A percentile compares a stretch with the other conserved stretches of the same genome.
These are phyloP conservation scores for Metarhizium guizhouense DNA, from an alignment of 2,329 filamentous ascomycete species.

Conservation along the genomic window DNA sequence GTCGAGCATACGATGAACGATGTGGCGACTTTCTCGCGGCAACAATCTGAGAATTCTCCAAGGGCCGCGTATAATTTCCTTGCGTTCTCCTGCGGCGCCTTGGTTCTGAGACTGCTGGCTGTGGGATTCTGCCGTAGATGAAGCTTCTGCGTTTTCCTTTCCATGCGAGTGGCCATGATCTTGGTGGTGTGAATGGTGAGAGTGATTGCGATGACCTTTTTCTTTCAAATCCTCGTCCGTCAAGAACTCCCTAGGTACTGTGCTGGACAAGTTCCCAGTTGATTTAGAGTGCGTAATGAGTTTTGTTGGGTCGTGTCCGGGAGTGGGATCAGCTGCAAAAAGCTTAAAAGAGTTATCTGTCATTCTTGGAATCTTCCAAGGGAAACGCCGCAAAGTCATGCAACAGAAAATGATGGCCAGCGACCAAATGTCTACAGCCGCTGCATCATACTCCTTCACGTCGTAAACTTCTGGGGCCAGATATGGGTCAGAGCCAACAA, in stretches of 20 bases:
- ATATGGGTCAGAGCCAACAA: slow-evolving; percentile 84
- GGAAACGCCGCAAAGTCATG: slow-evolving; percentile 91
- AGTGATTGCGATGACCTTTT: slow-evolving; percentile 12
- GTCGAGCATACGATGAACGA: slow-evolving; percentile 88
- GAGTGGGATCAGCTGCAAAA: slow-evolving; percentile 78
- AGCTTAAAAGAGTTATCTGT: slow-evolving; percentile 93
- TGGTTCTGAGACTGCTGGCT: slow-evolving; percentile 6
- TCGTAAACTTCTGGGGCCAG: slow-evolving; percentile 96
- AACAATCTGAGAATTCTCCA: slow-evolving; percentile 83
- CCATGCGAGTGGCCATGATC: not conserved
- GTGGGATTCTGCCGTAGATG: slow-evolving; percentile 6
- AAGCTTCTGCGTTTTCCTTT: slow-evolving; percentile 2
- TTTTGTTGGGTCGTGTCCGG: slow-evolving; percentile 54
- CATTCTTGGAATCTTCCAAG: slow-evolving; percentile 89
- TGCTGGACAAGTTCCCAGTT: slow-evolving; percentile 32
- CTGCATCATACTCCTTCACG: slow-evolving; percentile 84
- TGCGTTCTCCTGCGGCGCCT: slow-evolving; percentile 37
- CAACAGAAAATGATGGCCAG: slow-evolving; percentile 98
- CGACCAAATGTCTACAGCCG: slow-evolving; percentile 94
- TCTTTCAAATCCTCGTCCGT: slow-evolving; percentile 22
- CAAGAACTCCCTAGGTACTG: slow-evolving; percentile 29
- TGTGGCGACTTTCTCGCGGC: slow-evolving; percentile 80
- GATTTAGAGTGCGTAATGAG: slow-evolving; percentile 38
- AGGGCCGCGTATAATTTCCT: slow-evolving; percentile 81
- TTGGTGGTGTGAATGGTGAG: slow-evolving; percentile 4